Evolutionary conservation across 352 stramenopile genomes (phyloP).

Genomic region (Phytophthora podocarpi): DNA sequence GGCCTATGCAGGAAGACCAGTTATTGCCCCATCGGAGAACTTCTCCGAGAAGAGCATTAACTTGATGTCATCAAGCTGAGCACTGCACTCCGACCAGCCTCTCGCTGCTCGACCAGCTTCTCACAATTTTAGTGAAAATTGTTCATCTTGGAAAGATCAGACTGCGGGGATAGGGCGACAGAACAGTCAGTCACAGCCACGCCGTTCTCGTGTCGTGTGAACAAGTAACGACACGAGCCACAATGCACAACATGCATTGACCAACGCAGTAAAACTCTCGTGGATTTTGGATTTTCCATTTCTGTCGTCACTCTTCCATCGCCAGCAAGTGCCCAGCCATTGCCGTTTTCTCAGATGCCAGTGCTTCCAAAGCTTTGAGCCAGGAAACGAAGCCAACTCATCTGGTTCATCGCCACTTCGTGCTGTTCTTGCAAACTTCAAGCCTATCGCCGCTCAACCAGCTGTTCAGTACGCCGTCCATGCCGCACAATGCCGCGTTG

Average conservation of each 20-base stretch:
- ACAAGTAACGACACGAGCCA: no score
- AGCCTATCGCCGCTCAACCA: slow-evolving; percentile 18
- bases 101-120: slow-evolving; percentile 8
- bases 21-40: no score
- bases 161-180: no score
- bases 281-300: slow-evolving; percentile 15
- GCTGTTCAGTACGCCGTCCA: slow-evolving; percentile 1
- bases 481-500: no score
- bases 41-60: not conserved
- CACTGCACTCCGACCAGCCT: slow-evolving; percentile 2
- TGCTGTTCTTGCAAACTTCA: slow-evolving; percentile 3
- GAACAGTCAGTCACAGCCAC: no score
- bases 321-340: not conserved
- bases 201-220: no score
- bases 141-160: slow-evolving; percentile 18
- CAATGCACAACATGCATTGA: not conserved
- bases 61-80: no score
- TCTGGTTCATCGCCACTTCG: not conserved
- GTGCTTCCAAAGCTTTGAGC: no score
- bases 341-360: slow-evolving; percentile 4
- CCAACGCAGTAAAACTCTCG: not conserved
- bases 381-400: not conserved
- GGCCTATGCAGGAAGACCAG: no score
- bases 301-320: not conserved
- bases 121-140: no score